Evolutionary conservation across 2,329 filamentous ascomycete genomes (phyloP).

Genomic region (Fusarium chlamydosporum): DNA sequence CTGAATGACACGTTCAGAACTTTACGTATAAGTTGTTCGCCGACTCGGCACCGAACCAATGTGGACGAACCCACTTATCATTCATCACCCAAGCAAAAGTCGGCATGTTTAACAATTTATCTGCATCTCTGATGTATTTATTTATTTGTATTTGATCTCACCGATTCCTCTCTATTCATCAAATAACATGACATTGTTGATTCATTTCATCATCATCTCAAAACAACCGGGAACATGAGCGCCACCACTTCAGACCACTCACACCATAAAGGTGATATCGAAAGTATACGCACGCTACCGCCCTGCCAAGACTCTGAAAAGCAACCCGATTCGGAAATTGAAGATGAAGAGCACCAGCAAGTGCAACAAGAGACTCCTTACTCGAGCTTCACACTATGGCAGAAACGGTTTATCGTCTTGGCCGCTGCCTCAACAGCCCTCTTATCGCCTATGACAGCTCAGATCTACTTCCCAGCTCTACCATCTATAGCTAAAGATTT

Average conservation of each 20-base stretch:
- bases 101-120: slow-evolving; percentile 14
- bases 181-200: not conserved
- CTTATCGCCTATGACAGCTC: slow-evolving; percentile 63
- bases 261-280: slow-evolving; percentile 8
- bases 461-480: slow-evolving; percentile 70
- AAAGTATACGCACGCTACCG: slow-evolving; percentile 8
- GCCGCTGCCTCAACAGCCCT: slow-evolving; percentile 58
- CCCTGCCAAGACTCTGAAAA: slow-evolving; percentile 29
- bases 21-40: slow-evolving; percentile 7
- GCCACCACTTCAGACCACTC: not conserved
- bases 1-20: not conserved
- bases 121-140: slow-evolving; percentile 12
- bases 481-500: slow-evolving; percentile 64
- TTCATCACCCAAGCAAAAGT: slow-evolving; percentile 2
- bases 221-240: slow-evolving; percentile 21
- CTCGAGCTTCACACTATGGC: slow-evolving; percentile 57
- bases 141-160: slow-evolving; percentile 24
- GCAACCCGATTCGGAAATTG: not conserved
- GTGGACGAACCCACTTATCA: slow-evolving; percentile 25
- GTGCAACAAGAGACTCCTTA: slow-evolving; percentile 48
- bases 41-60: slow-evolving; percentile 39
- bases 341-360: not conserved
- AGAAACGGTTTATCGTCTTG: slow-evolving; percentile 60
- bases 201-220: not conserved
- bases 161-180: not conserved